A percentile compares a stretch with the other conserved stretches of the same genome.
Evolutionary conservation across 2,329 filamentous ascomycete species (phyloP).

Genomic region (Anthostomella pinea): DNA sequence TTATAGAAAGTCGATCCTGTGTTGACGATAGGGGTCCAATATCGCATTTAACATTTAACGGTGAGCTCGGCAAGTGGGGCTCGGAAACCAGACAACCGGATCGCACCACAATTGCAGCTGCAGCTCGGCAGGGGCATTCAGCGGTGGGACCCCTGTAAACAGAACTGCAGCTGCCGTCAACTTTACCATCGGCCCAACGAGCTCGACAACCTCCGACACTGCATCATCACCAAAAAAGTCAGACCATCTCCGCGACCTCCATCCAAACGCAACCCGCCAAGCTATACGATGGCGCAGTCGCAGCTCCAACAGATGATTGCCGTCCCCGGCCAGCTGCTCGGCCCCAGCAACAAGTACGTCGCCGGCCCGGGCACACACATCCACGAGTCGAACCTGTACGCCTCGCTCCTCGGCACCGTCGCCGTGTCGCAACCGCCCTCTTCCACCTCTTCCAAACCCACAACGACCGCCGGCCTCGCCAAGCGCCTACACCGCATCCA

Average conservation of each 20-base stretch:
- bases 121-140: too few species aligned
- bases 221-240: constrained; percentile 16
- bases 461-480: constrained; percentile 40
- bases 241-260: neutral
- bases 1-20: neutral
- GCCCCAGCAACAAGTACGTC: constrained; percentile 61
- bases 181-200: constrained; percentile 4
- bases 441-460: neutral
- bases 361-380: constrained; percentile 84
- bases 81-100: constrained; percentile 17
- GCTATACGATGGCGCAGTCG: constrained; percentile 20
- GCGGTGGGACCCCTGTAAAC: too few species aligned
- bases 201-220: neutral
- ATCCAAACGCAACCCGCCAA: neutral
- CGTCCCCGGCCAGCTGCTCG: constrained; percentile 80
- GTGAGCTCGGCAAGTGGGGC: constrained; percentile 9
- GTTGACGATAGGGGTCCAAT: constrained; percentile 16
- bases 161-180: too few species aligned
- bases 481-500: constrained; percentile 58
- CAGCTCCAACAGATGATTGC: constrained; percentile 49
- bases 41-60: constrained; percentile 3
- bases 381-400: constrained; percentile 69
- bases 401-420: constrained; percentile 77
- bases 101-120: constrained; percentile 11
- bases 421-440: constrained; percentile 44